These are phyloP conservation scores for Blastobotrys persicus DNA, from an alignment of 1,139 yeast species.

Conservation along the genomic window DNA sequence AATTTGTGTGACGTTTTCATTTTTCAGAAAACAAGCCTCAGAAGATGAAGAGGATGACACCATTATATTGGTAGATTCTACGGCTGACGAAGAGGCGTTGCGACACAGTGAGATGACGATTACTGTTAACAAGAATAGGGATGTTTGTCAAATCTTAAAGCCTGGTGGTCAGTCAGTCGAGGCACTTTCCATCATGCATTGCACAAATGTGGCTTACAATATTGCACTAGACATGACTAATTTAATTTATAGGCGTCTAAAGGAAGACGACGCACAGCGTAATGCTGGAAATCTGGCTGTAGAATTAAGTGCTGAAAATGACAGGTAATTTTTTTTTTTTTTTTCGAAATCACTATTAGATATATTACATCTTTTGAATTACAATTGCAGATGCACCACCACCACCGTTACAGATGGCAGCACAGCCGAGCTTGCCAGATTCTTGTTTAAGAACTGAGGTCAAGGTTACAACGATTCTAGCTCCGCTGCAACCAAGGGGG, in stretches of 20 bases:
- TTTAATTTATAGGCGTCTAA: slow-evolving; percentile 55
- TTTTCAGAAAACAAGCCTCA: slow-evolving; percentile 48
- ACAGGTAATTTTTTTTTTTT: slow-evolving; percentile 21
- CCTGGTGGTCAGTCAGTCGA: slow-evolving; percentile 90
- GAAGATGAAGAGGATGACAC: slow-evolving; percentile 44
- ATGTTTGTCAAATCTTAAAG: slow-evolving; percentile 82
- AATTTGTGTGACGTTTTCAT: slow-evolving; percentile 84
- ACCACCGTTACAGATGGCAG: slow-evolving; percentile 98
- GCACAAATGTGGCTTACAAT: slow-evolving; percentile 63
- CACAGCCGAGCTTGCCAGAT: slow-evolving; percentile 82
- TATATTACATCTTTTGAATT: slow-evolving; percentile 45
- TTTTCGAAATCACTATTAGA: too few species aligned
- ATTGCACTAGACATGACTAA: slow-evolving; percentile 66
- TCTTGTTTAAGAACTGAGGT: slow-evolving; percentile 68
- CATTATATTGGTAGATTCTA: slow-evolving; percentile 72
- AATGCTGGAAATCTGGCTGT: slow-evolving; percentile 35
- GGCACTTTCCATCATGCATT: slow-evolving; percentile 63
- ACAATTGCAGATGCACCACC: slow-evolving; percentile 94
- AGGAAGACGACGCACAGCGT: slow-evolving; percentile 49
- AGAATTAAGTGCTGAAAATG: slow-evolving; percentile 36
- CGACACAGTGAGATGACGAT: slow-evolving; percentile 80
- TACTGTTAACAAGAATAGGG: slow-evolving; percentile 85
- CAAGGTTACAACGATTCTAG: slow-evolving; percentile 87
- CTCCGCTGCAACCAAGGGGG: slow-evolving; percentile 97
- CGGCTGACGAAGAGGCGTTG: slow-evolving; percentile 69